A percentile compares a stretch with the other conserved stretches of the same genome.
phyloP scores from a whole-genome alignment of 2,329 filamentous ascomycete species.

The Pseudocercospora macadamiae region DNA sequence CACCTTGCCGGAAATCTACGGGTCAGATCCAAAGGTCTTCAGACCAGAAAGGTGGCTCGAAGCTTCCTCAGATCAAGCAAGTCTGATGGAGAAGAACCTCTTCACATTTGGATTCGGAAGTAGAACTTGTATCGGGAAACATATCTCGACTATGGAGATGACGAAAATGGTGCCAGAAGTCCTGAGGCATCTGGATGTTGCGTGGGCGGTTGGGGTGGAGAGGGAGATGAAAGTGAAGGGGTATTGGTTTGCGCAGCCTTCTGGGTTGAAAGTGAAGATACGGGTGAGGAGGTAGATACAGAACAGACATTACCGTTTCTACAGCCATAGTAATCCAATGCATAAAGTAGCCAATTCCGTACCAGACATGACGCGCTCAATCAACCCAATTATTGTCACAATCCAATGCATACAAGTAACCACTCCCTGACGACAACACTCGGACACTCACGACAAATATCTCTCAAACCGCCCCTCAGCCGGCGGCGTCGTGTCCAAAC shows the following conservation, averaged over 20 bases:
- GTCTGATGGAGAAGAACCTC: conserved; percentile 38
- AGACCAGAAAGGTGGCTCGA: conserved; percentile 20
- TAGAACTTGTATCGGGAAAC: conserved; percentile 38
- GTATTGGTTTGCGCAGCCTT: conserved; percentile 52
- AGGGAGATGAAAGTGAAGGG: too few relatives aligned
- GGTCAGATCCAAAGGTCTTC: conserved; percentile 8
- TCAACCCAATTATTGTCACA: too few relatives aligned
- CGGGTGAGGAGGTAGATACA: conserved; percentile 55
- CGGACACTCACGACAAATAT: conserved; percentile 13
- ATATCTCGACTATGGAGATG: conserved; percentile 33
- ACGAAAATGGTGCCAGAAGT: conserved; percentile 34
- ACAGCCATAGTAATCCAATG: too few relatives aligned
- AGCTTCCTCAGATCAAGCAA: conserved; percentile 49
- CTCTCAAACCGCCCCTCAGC: conserved; percentile 37
- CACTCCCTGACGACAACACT: too few relatives aligned
- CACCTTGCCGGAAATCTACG: conserved; percentile 29
- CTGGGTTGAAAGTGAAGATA: conserved; percentile 48
- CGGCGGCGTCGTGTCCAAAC: conserved; percentile 37
- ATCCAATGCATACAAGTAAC: too few relatives aligned
- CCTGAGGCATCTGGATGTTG: too few relatives aligned
- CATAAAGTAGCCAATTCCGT: too few relatives aligned
- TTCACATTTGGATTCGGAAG: conserved; percentile 38
- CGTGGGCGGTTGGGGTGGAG: too few relatives aligned
- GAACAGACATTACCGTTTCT: conserved; percentile 34
- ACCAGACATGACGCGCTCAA: too few relatives aligned